Percentiles rank a stretch among this genome's conserved stretches.
Evolutionary conservation across 345 rosid genomes (phyloP).

Genomic region (Nephelium lappaceum): DNA sequence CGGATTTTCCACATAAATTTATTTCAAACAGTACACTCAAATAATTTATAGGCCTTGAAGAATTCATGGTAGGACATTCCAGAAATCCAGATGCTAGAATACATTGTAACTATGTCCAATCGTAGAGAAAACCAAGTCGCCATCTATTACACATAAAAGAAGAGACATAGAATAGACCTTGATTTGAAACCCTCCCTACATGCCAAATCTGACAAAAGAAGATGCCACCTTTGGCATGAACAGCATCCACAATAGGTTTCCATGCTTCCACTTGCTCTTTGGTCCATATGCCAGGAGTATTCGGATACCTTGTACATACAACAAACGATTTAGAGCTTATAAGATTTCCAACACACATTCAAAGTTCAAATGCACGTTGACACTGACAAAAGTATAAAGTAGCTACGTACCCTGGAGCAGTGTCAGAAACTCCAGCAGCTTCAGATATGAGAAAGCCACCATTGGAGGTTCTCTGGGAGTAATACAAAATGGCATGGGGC

Average conservation of each 20-base stretch:
- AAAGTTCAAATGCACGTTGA: no score
- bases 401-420: slow-evolving; percentile 52
- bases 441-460: slow-evolving; percentile 74
- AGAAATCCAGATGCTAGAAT: no score
- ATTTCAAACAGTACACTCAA: no score
- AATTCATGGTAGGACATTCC: no score
- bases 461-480: slow-evolving; percentile 62
- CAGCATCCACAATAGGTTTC: slow-evolving; percentile 86
- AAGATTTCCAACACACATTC: no score
- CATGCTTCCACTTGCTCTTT: slow-evolving; percentile 83
- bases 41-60: no score
- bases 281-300: slow-evolving; percentile 80
- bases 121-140: no score
- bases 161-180: slow-evolving; percentile 27
- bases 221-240: slow-evolving; percentile 81
- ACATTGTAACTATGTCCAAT: no score
- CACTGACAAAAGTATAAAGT: no score
- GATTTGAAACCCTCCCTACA: slow-evolving; percentile 62
- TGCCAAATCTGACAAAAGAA: slow-evolving; percentile 83
- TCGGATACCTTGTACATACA: not conserved
- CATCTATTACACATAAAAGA: no score
- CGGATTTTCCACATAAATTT: no score
- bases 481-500: slow-evolving; percentile 70
- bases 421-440: slow-evolving; percentile 68
- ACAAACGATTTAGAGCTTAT: no score